Evolutionary conservation across 768 basidiomycete genomes (phyloP).

Genomic region (Amanita rimosa): DNA sequence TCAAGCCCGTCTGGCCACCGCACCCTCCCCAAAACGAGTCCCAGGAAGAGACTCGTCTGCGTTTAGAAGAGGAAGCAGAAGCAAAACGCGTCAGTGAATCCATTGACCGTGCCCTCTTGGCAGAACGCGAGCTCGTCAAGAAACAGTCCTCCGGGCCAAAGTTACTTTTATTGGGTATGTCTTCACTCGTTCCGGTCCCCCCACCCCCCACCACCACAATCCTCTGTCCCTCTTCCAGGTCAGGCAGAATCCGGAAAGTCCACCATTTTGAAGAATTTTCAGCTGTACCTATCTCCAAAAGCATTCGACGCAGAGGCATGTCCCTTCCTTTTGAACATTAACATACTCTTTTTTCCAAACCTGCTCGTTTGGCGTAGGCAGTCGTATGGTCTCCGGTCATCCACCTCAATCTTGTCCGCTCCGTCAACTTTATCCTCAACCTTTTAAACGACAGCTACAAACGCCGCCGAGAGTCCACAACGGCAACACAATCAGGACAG

Average conservation of each 20-base stretch:
- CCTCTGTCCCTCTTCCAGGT: constrained; percentile 27
- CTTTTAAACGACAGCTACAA: constrained; percentile 15
- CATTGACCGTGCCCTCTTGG: constrained; percentile 41
- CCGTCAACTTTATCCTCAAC: constrained; percentile 28
- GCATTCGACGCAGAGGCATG: constrained; percentile 45
- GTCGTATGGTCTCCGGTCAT: constrained; percentile 56
- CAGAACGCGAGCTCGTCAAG: constrained; percentile 30
- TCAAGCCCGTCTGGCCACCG: constrained; percentile 15
- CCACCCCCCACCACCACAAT: no score
- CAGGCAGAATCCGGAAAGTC: constrained; percentile 64
- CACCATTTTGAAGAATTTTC: constrained; percentile 56
- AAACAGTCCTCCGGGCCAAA: constrained; percentile 30
- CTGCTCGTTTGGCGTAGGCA: constrained; percentile 15
- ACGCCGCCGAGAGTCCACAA: constrained; percentile 10
- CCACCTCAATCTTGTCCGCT: constrained; percentile 56
- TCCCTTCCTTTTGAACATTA: constrained; percentile 1
- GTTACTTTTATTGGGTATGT: constrained; percentile 47
- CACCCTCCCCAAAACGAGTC: constrained; percentile 24
- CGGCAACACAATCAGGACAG: constrained; percentile 10
- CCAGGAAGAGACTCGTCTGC: constrained; percentile 25
- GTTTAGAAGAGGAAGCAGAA: constrained; percentile 32
- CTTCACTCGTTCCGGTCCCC: not conserved
- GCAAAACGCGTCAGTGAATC: constrained; percentile 41
- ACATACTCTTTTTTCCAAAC: not conserved
- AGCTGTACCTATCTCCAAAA: constrained; percentile 47